Conservation (phyloP, 768 basidiomycete genomes). For the Trametes elegans region DNA sequence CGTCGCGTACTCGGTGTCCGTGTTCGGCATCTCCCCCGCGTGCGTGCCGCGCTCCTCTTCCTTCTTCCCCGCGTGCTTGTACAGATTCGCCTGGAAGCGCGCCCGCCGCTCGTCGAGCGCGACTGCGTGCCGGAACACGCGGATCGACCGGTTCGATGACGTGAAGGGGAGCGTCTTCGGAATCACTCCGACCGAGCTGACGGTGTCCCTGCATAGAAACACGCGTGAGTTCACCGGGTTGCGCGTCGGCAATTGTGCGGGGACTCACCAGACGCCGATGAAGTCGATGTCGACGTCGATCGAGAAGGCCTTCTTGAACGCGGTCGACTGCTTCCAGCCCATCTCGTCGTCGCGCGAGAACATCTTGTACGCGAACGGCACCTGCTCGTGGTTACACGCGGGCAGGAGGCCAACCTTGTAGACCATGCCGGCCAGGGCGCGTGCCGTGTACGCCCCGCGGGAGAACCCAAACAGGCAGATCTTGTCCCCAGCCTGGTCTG, state of each 20-base stretch:
- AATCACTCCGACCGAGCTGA: constrained; percentile 63
- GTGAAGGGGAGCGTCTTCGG: constrained; percentile 68
- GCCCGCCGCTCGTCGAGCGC: constrained; percentile 69
- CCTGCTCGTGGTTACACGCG: constrained; percentile 67
- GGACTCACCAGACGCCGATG: constrained; percentile 65
- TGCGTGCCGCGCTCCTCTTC: constrained; percentile 46
- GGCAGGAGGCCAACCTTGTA: constrained; percentile 77
- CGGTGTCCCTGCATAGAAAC: constrained; percentile 58
- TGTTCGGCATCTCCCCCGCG: constrained; percentile 47
- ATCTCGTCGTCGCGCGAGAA: constrained; percentile 53
- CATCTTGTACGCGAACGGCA: constrained; percentile 79
- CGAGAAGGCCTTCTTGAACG: constrained; percentile 74
- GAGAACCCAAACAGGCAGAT: constrained; percentile 84
- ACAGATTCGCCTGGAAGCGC: constrained; percentile 43
- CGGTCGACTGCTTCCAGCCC: constrained; percentile 62
- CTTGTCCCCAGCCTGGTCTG: constrained; percentile 66
- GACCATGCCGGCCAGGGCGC: constrained; percentile 75
- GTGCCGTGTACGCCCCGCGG: constrained; percentile 67
- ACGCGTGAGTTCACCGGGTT: background rate
- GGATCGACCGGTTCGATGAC: constrained; percentile 55
- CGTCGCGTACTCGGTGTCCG: constrained; percentile 19
- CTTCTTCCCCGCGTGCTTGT: constrained; percentile 27
- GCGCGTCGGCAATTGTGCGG: no score
- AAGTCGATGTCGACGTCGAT: constrained; percentile 72
- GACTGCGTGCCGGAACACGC: constrained; percentile 67